Evolutionary conservation across 768 basidiomycete species (phyloP).

Genomic region (Trametes coccinea): DNA sequence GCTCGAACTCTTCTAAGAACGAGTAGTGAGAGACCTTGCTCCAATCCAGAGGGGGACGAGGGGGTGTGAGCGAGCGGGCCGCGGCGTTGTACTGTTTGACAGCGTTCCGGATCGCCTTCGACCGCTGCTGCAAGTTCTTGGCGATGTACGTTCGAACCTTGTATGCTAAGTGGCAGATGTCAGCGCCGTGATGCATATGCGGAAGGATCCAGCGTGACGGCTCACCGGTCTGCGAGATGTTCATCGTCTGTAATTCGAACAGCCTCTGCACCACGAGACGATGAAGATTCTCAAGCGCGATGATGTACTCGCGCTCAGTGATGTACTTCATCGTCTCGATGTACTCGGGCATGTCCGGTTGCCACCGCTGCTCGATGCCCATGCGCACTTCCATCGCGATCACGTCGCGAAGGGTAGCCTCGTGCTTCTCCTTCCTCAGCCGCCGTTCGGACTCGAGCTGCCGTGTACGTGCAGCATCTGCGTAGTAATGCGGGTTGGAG

Average conservation of each 20-base stretch:
- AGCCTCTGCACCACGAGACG: slow-evolving; percentile 37
- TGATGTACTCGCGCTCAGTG: slow-evolving; percentile 25
- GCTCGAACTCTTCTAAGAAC: slow-evolving; percentile 33
- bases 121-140: slow-evolving; percentile 30
- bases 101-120: slow-evolving; percentile 26
- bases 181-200: too few relatives aligned
- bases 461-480: slow-evolving; percentile 9
- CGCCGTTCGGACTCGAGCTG: slow-evolving; percentile 28
- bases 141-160: slow-evolving; percentile 31
- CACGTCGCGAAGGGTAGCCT: too few relatives aligned
- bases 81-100: slow-evolving; percentile 32
- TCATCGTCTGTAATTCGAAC: slow-evolving; percentile 42
- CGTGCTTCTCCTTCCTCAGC: slow-evolving; percentile 16
- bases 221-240: slow-evolving; percentile 37
- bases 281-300: slow-evolving; percentile 36
- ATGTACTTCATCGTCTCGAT: slow-evolving; percentile 19
- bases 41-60: slow-evolving; percentile 27
- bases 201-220: not conserved
- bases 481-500: not conserved
- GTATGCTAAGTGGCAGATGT: slow-evolving; percentile 25
- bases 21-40: slow-evolving; percentile 29
- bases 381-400: slow-evolving; percentile 26
- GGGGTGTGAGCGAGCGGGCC: slow-evolving; percentile 25
- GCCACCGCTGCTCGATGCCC: slow-evolving; percentile 34
- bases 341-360: slow-evolving; percentile 28